These are phyloP conservation scores for Penstemon newberryi DNA, from an alignment of 257 asterid species.

Conservation along the genomic window DNA sequence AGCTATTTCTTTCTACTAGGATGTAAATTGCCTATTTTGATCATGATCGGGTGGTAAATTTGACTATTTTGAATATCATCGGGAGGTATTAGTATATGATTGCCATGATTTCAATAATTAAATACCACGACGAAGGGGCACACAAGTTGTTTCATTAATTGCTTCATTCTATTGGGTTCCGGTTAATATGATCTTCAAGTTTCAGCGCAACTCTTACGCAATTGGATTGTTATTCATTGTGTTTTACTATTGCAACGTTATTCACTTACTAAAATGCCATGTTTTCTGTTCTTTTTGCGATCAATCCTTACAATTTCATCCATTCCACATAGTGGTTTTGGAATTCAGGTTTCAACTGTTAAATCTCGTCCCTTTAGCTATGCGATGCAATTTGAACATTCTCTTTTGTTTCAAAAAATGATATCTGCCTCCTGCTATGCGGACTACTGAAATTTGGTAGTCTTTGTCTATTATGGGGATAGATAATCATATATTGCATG, in stretches of 20 bases:
- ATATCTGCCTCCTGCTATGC: background rate
- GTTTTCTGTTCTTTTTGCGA: conserved; percentile 9
- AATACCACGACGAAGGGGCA: background rate
- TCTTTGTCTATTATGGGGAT: background rate
- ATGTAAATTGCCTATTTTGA: no score
- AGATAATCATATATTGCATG: background rate
- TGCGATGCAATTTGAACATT: conserved; percentile 1
- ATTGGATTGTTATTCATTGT: background rate
- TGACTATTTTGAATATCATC: no score
- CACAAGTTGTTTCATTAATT: background rate
- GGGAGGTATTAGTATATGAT: no score
- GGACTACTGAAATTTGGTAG: background rate
- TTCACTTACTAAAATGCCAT: background rate
- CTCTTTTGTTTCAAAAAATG: background rate
- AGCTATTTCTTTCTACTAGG: no score
- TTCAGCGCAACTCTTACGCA: background rate
- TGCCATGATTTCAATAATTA: no score
- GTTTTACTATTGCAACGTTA: background rate
- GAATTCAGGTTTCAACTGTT: background rate
- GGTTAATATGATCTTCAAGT: background rate
- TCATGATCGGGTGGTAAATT: no score
- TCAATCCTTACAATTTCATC: background rate
- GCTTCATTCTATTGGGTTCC: background rate
- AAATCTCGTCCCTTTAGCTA: background rate
- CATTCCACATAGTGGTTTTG: background rate